Evolutionary conservation across 176 grass and related monocot genomes (phyloP), one percentile per base, ranked within the genome.

Genomic region (Musa itinerans): DNA sequence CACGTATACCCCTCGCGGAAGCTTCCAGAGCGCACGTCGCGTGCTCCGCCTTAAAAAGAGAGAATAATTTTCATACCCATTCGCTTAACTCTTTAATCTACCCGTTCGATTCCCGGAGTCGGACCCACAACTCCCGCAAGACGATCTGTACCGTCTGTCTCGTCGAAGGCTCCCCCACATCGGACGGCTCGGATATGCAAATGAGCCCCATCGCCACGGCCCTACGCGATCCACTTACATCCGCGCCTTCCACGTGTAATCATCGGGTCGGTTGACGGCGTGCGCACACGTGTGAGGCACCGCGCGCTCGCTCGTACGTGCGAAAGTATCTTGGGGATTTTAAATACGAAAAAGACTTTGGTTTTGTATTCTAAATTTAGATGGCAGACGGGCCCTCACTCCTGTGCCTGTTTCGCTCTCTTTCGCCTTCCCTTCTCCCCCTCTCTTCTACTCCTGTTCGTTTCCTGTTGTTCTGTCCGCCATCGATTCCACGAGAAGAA

Each of bases 371-470:
- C 16, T 16, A 50, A 70, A 17, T 70, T 70, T 70, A 52, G 68
- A 70, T 70, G 20, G 19, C 48, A 70, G 48, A 12, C 19, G 68
- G 68, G 68, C 48, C 17, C 68, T 70, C 48, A 70, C 43, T 70
- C 17, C 68, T 15, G 51, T n/a, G 68, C 68, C 68, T 48, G 68
- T 70, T 34, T 70, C 34, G 68, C 48, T 22, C 68, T 50, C 68
- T 21, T 7, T 50, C 9, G 17, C 3, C 43, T 50, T 19, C 13
- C 68, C 25, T 19, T 19, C 43, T 10, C 16, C 6, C 19, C 8
- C 34, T 43, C 34, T 50, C 1, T 13, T 15, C 67, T 10, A 50
- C 67, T 69, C 15, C 34, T 43, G 34, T 17, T 16, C 16, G 14
- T 3, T 19, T 16, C 17, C 55, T 17, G 1, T n/a, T 19, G 17